Percentiles rank a stretch among this genome's conserved stretches.
Conservation (phyloP, 495 filamentous ascomycete genomes). For the Thermothielavioides terrestris region DNA sequence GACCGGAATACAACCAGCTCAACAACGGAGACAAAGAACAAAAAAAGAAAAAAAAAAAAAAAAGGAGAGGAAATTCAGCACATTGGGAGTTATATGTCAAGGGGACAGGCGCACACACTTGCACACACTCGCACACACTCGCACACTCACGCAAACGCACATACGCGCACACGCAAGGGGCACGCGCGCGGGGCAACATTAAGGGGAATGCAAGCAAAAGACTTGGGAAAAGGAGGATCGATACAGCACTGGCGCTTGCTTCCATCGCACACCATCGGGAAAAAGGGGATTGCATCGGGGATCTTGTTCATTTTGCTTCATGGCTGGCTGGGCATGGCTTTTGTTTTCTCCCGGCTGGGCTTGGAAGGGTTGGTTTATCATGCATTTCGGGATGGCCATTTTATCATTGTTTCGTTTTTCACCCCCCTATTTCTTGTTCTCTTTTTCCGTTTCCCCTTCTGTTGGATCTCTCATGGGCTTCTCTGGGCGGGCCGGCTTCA, state of each 20-base stretch:
- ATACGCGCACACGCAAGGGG: neutral
- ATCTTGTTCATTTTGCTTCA: neutral
- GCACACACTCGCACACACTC: neutral
- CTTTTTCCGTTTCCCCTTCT: neutral
- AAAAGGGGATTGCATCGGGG: conserved; percentile 2
- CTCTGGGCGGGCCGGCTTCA: no score
- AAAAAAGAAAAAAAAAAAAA: neutral
- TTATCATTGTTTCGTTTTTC: neutral
- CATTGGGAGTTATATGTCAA: neutral
- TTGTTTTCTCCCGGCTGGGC: neutral
- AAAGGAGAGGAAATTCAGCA: neutral
- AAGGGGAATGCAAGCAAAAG: neutral
- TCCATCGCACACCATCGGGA: neutral
- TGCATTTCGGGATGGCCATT: neutral
- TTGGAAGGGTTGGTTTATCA: neutral
- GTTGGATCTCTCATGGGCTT: no score
- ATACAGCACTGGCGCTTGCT: conserved; percentile 5
- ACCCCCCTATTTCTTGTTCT: neutral
- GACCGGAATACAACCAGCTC: neutral
- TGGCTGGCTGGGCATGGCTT: neutral
- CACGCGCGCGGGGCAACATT: neutral
- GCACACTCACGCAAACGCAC: neutral
- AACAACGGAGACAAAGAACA: neutral
- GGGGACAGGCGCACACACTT: neutral
- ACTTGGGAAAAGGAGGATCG: conserved; percentile 1